Conservation (phyloP, 1,284 basidiomycete genomes). For the Paramarasmius palmivorus region DNA sequence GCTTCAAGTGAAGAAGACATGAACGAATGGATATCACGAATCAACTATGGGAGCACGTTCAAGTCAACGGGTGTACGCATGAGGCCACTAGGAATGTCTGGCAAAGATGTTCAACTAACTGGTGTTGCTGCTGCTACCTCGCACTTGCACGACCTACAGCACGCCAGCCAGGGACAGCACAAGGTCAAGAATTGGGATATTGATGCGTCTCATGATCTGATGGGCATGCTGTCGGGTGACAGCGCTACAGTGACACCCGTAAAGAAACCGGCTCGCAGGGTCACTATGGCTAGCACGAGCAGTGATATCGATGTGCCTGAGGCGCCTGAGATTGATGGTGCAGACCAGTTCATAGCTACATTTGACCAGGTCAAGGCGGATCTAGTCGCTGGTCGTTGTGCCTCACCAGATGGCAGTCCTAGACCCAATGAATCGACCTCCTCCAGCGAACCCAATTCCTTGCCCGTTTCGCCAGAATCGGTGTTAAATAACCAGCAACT, state of each 20-base stretch:
- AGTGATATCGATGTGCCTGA: constrained; percentile 41
- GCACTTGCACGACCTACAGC: constrained; percentile 67
- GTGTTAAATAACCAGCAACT: constrained; percentile 28
- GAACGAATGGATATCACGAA: constrained; percentile 90
- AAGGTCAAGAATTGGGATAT: constrained; percentile 48
- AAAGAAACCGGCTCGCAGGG: constrained; percentile 27
- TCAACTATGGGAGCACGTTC: constrained; percentile 96
- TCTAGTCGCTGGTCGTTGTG: constrained; percentile 53
- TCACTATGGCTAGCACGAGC: constrained; percentile 30
- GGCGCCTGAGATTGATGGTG: constrained; percentile 53
- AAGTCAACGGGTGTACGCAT: constrained; percentile 85
- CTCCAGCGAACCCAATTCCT: constrained; percentile 5
- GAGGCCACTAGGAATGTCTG: constrained; percentile 71
- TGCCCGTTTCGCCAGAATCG: constrained; percentile 16
- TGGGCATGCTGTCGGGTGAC: constrained; percentile 40
- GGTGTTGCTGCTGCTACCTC: constrained; percentile 84
- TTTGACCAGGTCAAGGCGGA: constrained; percentile 87
- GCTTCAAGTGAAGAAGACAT: constrained; percentile 73
- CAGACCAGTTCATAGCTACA: constrained; percentile 73
- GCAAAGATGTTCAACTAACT: constrained; percentile 71
- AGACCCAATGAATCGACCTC: constrained; percentile 6
- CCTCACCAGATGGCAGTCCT: constrained; percentile 24
- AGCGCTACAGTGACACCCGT: constrained; percentile 20
- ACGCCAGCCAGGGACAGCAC: constrained; percentile 27
- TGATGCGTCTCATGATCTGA: constrained; percentile 36